phyloP scores from a whole-genome alignment of 208 protist species.

The Leishmania tropica region DNA sequence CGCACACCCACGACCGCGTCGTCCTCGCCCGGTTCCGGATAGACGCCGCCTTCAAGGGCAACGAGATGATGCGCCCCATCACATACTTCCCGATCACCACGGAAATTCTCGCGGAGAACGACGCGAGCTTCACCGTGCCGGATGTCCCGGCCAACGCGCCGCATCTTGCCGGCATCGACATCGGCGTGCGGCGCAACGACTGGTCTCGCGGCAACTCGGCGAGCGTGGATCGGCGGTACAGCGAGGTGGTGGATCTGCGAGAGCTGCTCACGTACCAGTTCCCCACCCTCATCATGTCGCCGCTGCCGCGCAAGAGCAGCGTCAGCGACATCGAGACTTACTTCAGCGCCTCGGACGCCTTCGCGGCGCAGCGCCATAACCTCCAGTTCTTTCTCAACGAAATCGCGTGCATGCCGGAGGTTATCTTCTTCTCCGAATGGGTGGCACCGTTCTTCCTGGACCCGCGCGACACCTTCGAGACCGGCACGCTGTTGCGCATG shows the following conservation, averaged over 20 bases:
- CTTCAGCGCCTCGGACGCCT: slow-evolving; percentile 54
- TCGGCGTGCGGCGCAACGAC: slow-evolving; percentile 51
- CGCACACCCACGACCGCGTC: slow-evolving; percentile 20
- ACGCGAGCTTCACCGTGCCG: slow-evolving; percentile 41
- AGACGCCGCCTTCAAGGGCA: slow-evolving; percentile 47
- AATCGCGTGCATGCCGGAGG: slow-evolving; percentile 65
- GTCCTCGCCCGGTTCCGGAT: slow-evolving; percentile 55
- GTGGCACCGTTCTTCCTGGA: slow-evolving; percentile 79
- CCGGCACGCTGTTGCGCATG: slow-evolving; percentile 51
- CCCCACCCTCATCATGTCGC: slow-evolving; percentile 73
- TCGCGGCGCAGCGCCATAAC: slow-evolving; percentile 58
- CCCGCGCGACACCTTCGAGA: slow-evolving; percentile 73
- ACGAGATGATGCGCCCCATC: slow-evolving; percentile 57
- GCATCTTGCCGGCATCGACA: slow-evolving; percentile 44
- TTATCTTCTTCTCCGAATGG: slow-evolving; percentile 79
- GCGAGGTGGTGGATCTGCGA: slow-evolving; percentile 75
- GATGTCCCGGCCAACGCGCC: slow-evolving; percentile 48
- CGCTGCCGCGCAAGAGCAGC: slow-evolving; percentile 74
- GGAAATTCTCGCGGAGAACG: slow-evolving; percentile 52
- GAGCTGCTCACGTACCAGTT: slow-evolving; percentile 74
- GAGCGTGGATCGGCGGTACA: slow-evolving; percentile 81
- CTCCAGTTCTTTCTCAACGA: slow-evolving; percentile 79
- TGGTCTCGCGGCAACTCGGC: slow-evolving; percentile 54
- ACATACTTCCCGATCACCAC: slow-evolving; percentile 80
- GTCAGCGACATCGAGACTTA: slow-evolving; percentile 72